Conservation (phyloP, 495 filamentous ascomycete species). For the Delitschia confertaspora region DNA sequence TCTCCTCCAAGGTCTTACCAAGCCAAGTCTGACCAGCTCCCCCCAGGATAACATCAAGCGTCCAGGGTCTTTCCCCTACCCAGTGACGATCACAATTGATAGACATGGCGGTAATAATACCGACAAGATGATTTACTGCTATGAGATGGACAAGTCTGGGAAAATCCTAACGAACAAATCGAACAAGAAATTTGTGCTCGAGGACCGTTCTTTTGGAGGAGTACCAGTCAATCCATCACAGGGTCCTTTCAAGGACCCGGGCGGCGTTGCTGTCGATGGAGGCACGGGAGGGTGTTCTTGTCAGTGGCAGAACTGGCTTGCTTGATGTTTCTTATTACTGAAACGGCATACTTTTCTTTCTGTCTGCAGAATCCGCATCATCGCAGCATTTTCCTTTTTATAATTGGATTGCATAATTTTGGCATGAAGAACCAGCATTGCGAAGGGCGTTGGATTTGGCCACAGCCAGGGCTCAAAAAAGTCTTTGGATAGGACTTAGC, state of each 20-base stretch:
- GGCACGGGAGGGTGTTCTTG: conserved; percentile 68
- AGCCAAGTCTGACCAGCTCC: conserved; percentile 34
- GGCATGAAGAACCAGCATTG: too few relatives aligned
- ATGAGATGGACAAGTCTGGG: conserved; percentile 48
- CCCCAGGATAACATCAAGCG: conserved; percentile 47
- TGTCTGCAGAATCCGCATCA: not conserved
- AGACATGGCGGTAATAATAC: conserved; percentile 60
- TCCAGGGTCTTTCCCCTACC: conserved; percentile 78
- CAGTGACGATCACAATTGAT: conserved; percentile 71
- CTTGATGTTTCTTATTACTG: not conserved
- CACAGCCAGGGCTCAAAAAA: too few relatives aligned
- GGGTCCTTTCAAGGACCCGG: conserved; percentile 44
- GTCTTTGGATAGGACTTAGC: too few relatives aligned
- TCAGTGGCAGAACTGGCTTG: conserved; percentile 58
- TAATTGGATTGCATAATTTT: too few relatives aligned
- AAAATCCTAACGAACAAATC: conserved; percentile 41
- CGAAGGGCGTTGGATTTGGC: too few relatives aligned
- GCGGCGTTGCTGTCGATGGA: conserved; percentile 52
- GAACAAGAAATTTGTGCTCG: conserved; percentile 46
- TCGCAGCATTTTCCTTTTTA: not conserved
- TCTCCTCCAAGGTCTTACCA: conserved; percentile 8
- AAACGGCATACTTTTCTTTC: not conserved
- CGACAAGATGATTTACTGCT: conserved; percentile 63
- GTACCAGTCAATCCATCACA: conserved; percentile 49
- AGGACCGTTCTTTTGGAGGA: conserved; percentile 53